Percentiles rank a stretch among this genome's conserved stretches.
Conservation (phyloP, 2,329 filamentous ascomycete species). For the Diaporthe vaccinii region DNA sequence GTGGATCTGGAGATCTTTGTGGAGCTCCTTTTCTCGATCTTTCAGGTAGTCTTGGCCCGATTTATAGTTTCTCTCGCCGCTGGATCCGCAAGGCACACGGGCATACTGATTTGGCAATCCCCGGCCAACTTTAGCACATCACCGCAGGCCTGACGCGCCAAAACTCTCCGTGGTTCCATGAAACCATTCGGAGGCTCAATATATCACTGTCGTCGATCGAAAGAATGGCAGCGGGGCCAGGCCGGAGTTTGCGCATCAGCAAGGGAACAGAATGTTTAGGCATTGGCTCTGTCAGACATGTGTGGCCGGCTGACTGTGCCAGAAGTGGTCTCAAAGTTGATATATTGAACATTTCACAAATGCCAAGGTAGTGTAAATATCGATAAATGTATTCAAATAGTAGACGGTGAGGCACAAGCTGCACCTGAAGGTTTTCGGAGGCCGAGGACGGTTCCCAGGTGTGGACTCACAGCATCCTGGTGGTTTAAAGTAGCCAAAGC, state of each 20-base stretch:
- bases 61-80: not conserved
- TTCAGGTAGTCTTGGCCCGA: not conserved
- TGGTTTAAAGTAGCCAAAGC: not conserved
- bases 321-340: no score
- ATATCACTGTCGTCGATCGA: not conserved
- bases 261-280: no score
- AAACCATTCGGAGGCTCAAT: not conserved
- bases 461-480: no score
- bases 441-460: not conserved
- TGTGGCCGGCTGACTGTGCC: not conserved
- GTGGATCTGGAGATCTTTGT: no score
- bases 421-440: not conserved
- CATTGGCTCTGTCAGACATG: not conserved
- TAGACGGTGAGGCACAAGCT: not conserved
- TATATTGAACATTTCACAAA: not conserved
- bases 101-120: not conserved
- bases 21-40: not conserved
- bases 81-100: not conserved
- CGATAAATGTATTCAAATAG: not conserved
- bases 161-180: not conserved
- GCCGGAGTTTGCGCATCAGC: not conserved
- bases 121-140: not conserved
- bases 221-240: not conserved
- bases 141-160: not conserved
- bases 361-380: not conserved